These are phyloP conservation scores for Sideroxylon spinosum DNA, from an alignment of 179 eudicot species.

Conservation along the genomic window DNA sequence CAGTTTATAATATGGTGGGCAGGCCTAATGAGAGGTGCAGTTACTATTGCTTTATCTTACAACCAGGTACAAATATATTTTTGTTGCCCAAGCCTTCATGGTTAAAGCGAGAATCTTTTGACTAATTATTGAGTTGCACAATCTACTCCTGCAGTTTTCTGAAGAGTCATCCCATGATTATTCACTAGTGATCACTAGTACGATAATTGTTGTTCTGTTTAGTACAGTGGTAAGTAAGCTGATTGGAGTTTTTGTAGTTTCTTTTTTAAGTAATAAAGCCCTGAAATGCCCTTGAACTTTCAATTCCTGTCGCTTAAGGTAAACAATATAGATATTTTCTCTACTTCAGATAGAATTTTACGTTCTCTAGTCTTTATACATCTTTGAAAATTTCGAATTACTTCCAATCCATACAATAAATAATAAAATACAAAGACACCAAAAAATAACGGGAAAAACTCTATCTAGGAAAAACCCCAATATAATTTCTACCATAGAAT, in stretches of 20 bases:
- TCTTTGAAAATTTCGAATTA: too few species aligned
- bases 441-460: too few species aligned
- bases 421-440: too few species aligned
- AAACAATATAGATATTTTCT: not conserved
- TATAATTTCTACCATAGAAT: too few species aligned
- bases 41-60: constrained; percentile 72
- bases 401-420: too few species aligned
- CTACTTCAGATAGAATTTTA: too few species aligned
- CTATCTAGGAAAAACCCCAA: too few species aligned
- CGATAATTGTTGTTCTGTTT: constrained; percentile 74
- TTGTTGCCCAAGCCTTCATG: not conserved
- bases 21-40: constrained; percentile 84
- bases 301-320: not conserved
- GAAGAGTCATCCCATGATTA: constrained; percentile 41
- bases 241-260: not conserved
- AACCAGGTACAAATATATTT: constrained; percentile 44
- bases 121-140: not conserved
- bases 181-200: constrained; percentile 73
- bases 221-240: constrained; percentile 72
- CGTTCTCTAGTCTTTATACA: not conserved
- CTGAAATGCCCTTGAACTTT: not conserved
- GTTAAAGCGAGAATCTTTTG: not conserved
- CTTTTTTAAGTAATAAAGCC: not conserved
- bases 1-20: constrained; percentile 92
- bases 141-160: constrained; percentile 38